Percentiles rank a stretch among this genome's conserved stretches.
These are phyloP conservation scores for Scenedesmus sp. DNA, from an alignment of 163 green algal genomes.

Conservation along the genomic window DNA sequence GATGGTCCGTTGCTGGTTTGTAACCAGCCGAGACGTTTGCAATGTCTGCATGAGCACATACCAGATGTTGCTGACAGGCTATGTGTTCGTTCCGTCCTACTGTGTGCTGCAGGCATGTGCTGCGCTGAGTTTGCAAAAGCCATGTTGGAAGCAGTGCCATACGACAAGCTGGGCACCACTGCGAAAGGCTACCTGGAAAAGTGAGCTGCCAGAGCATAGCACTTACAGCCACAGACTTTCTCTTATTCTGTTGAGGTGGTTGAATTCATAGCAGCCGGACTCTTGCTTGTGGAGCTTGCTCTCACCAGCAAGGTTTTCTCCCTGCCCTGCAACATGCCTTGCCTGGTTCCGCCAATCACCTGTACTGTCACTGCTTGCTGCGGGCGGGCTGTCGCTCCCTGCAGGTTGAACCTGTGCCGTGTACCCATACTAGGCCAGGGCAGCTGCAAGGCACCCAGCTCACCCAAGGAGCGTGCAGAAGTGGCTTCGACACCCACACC, in stretches of 20 bases:
- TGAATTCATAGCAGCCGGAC: not conserved
- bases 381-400: not conserved
- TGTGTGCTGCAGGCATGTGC: slow-evolving; percentile 37
- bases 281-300: no score
- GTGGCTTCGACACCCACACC: not conserved
- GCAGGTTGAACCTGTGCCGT: slow-evolving; percentile 45
- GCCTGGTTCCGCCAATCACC: not conserved
- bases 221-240: not conserved
- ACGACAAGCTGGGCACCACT: slow-evolving; percentile 8
- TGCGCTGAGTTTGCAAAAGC: slow-evolving; percentile 40
- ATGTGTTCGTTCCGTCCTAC: not conserved
- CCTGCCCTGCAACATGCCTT: not conserved
- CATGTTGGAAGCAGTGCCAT: slow-evolving; percentile 30
- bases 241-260: not conserved
- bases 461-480: not conserved
- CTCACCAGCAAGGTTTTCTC: not conserved
- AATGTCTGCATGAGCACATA: not conserved
- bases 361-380: not conserved
- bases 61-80: not conserved
- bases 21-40: no score
- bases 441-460: slow-evolving; percentile 26
- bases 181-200: slow-evolving; percentile 28
- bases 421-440: slow-evolving; percentile 28
- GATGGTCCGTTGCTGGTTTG: not conserved
- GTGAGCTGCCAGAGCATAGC: not conserved